Evolutionary conservation across 2,329 filamentous ascomycete species (phyloP), one percentile per base, ranked within the genome.

Genomic region (Trichoderma semiorbis): DNA sequence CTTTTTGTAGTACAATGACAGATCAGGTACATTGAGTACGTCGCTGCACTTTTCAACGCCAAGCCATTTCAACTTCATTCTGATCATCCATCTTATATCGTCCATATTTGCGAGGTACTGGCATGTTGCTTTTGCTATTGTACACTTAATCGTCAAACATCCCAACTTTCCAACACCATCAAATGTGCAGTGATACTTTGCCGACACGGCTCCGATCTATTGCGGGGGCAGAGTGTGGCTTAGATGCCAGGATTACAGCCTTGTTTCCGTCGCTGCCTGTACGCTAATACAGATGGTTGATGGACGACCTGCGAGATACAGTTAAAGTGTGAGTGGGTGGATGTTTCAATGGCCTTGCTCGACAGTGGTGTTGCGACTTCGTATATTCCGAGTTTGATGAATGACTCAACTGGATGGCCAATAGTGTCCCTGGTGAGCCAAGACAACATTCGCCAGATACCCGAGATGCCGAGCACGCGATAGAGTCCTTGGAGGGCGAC

Each of bases 381-480:
- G 12, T 32, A 28, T n/a, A 8, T 50, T 67, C 21, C 34, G 53
- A 43, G 16, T 16, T 50, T 12, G 47, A 26, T 16, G 11, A 14
- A 68, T 21, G 53, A 57, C 32, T 66, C 16, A 36, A 12, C 30
- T 18, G 47, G 12, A 32, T 7, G 18, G 32, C 57, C n/a, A 57
- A 39, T 7, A 57, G 32, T 16, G 39, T 18, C 21, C 21, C 58
- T 36, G 21, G 24, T 10, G 24, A 39, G 43, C 21, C 16, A 18
- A 21, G 24, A 28, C 26, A 47, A 11, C 12, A 43, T 47, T 47
- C 36, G 7, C 36, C 24, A 47, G 36, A 32, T 53, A 32, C 7
- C 36, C 66, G 32, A 70, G 50, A 26, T 21, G 3, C 36, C 55
- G 32, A 70, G 61, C 69, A 70, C 60, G 61, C 60, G 69, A 70